Evolutionary conservation across 768 basidiomycete species (phyloP).

Genomic region (Amanita muscaria): DNA sequence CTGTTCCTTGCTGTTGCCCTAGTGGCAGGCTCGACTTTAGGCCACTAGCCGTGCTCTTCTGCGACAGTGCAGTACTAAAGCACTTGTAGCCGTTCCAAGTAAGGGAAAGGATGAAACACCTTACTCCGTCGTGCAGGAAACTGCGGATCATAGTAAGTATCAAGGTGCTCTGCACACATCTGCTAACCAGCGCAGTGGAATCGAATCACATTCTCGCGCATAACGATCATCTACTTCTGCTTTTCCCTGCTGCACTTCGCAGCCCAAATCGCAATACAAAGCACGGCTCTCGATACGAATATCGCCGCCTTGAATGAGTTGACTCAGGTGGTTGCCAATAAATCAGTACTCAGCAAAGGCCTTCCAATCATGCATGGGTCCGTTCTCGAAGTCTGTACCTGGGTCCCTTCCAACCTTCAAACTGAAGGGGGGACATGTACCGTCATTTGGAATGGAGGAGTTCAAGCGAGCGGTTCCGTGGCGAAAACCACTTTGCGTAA

Average conservation of each 20-base stretch:
- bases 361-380: constrained; percentile 41
- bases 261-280: constrained; percentile 63
- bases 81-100: too few species aligned
- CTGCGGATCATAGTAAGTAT: constrained; percentile 39
- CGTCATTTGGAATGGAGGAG: constrained; percentile 45
- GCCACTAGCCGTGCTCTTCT: too few species aligned
- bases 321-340: constrained; percentile 38
- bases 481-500: too few species aligned
- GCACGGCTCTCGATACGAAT: constrained; percentile 58
- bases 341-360: constrained; percentile 36
- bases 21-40: constrained; percentile 1
- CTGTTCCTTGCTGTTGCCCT: constrained; percentile 10
- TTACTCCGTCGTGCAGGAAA: constrained; percentile 20
- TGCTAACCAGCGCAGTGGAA: constrained; percentile 43
- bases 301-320: constrained; percentile 47
- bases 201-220: constrained; percentile 57
- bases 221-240: constrained; percentile 56
- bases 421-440: constrained; percentile 33
- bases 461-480: neutral
- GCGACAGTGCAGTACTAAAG: too few species aligned
- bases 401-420: constrained; percentile 36
- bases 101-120: constrained; percentile 21
- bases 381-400: constrained; percentile 51
- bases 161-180: constrained; percentile 3
- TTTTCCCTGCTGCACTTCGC: constrained; percentile 61